Conservation (phyloP, 2,329 filamentous ascomycete species). For the Colletotrichum sublineola region DNA sequence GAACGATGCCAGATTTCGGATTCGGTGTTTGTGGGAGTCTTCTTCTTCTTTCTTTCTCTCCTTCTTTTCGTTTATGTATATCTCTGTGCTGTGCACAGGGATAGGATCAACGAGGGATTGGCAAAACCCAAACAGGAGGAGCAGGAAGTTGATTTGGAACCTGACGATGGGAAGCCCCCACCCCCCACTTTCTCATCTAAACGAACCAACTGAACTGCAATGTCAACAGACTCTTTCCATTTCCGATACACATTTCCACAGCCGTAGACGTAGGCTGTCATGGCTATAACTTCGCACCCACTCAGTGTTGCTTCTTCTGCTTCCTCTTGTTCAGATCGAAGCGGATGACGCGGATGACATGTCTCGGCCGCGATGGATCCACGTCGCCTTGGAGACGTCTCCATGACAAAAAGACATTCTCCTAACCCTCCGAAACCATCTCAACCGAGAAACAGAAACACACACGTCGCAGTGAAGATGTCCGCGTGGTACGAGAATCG, state of each 20-base stretch:
- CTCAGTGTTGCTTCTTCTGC: background rate
- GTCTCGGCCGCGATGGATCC: background rate
- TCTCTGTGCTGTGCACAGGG: too few relatives aligned
- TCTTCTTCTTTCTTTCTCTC: too few relatives aligned
- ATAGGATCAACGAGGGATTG: background rate
- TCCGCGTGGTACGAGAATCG: background rate
- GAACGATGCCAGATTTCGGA: background rate
- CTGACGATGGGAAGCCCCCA: background rate
- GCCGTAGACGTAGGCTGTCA: conserved; percentile 1
- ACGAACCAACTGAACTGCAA: conserved; percentile 7
- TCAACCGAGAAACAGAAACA: background rate
- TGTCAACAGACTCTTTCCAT: background rate
- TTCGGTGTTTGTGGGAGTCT: background rate
- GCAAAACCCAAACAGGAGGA: background rate
- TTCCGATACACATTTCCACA: background rate
- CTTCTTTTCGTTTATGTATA: background rate
- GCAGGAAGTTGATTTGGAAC: background rate
- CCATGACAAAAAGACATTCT: background rate
- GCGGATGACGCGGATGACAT: background rate
- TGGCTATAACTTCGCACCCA: background rate
- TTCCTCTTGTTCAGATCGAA: background rate
- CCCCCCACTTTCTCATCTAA: conserved; percentile 30
- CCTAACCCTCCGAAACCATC: background rate
- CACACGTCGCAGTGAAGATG: background rate
- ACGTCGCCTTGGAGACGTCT: background rate